Conservation (phyloP, 352 stramenopile species). For the Phytophthora europaea region DNA sequence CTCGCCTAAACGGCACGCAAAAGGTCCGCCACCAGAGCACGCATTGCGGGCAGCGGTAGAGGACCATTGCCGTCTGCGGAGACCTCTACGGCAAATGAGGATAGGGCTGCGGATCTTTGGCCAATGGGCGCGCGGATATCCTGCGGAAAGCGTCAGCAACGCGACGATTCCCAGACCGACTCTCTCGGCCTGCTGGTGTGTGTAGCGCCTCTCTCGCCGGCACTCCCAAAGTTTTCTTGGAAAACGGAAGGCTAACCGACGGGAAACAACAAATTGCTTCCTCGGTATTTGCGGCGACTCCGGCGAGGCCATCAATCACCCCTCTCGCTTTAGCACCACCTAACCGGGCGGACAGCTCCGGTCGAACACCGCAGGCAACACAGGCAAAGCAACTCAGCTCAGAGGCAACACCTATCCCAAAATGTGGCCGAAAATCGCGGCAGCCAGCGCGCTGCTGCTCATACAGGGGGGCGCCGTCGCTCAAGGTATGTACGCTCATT, state of each 20-base stretch:
- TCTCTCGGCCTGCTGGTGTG: constrained; percentile 30
- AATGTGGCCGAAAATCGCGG: constrained; percentile 41
- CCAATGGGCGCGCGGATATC: neutral
- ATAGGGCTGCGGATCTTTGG: no score
- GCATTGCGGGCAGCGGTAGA: neutral
- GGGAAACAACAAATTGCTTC: constrained; percentile 38
- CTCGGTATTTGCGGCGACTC: constrained; percentile 40
- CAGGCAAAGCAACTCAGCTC: constrained; percentile 2
- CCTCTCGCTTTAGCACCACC: neutral
- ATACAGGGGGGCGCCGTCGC: constrained; percentile 11
- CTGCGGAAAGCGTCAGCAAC: neutral
- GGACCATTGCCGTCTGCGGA: neutral
- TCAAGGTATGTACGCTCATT: constrained; percentile 19
- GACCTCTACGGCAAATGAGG: constrained; percentile 21
- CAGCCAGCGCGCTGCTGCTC: constrained; percentile 27
- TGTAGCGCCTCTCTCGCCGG: constrained; percentile 36
- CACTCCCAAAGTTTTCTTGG: constrained; percentile 44
- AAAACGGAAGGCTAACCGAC: constrained; percentile 50
- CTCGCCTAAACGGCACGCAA: neutral
- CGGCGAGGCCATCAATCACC: neutral
- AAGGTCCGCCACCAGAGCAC: constrained; percentile 1
- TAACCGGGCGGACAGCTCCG: neutral
- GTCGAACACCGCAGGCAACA: constrained; percentile 11
- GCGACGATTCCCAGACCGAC: constrained; percentile 23
- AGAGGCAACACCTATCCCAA: constrained; percentile 1